Conservation (phyloP, 2,329 filamentous ascomycete species). For the Aspergillus cejpii region DNA sequence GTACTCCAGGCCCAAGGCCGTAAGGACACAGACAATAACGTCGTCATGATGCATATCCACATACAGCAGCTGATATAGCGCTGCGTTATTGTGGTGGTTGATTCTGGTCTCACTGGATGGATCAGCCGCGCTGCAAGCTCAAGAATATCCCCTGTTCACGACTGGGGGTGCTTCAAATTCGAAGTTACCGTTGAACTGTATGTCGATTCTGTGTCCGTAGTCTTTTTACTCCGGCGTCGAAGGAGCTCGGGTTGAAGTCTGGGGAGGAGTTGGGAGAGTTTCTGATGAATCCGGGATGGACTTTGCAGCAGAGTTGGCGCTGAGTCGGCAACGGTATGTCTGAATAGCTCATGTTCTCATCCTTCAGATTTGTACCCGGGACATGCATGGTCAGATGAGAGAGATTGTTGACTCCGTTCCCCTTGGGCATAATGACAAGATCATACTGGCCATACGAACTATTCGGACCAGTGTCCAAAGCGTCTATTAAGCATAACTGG, state of each 20-base stretch:
- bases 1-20: conserved; percentile 51
- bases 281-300: conserved; percentile 45
- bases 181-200: conserved; percentile 46
- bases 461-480: conserved; percentile 20
- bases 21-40: conserved; percentile 46
- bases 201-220: conserved; percentile 50
- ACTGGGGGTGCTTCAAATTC: conserved; percentile 44
- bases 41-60: conserved; percentile 51
- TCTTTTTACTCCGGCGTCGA: conserved; percentile 52
- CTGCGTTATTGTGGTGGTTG: conserved; percentile 44
- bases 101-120: conserved; percentile 46
- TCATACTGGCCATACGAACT: conserved; percentile 26
- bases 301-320: conserved; percentile 24
- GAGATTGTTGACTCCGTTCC: conserved; percentile 46
- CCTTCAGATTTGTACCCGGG: conserved; percentile 34
- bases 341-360: conserved; percentile 28
- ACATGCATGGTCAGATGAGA: conserved; percentile 38
- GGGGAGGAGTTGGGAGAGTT: conserved; percentile 44
- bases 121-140: conserved; percentile 49
- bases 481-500: too few relatives aligned
- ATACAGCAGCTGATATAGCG: conserved; percentile 44
- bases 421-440: conserved; percentile 47
- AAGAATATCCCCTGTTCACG: conserved; percentile 49
- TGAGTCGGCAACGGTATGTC: conserved; percentile 9
- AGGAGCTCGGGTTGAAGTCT: conserved; percentile 45